Conservation (phyloP, 2,329 filamentous ascomycete species). For the Penicillium verrucosum region DNA sequence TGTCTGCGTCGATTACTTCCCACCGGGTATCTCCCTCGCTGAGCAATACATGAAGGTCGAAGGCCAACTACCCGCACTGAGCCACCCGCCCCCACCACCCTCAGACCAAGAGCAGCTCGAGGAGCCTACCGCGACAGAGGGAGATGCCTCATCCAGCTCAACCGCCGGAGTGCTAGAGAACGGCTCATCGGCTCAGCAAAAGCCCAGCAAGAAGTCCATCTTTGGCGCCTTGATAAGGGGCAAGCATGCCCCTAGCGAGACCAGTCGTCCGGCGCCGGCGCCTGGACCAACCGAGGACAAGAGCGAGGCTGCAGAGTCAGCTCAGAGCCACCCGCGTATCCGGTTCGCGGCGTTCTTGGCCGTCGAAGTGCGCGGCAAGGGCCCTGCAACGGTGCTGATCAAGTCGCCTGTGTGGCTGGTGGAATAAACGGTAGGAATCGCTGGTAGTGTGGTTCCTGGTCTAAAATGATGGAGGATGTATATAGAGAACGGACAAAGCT, state of each 20-base stretch:
- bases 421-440: conserved; percentile 12
- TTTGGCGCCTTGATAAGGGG: conserved; percentile 43
- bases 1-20: conserved; percentile 79
- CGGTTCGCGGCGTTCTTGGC: conserved; percentile 73
- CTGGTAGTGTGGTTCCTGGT: background rate
- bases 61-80: conserved; percentile 59
- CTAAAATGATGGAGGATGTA: conserved; percentile 7
- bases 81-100: conserved; percentile 18
- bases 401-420: conserved; percentile 68
- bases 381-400: conserved; percentile 60
- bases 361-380: conserved; percentile 69
- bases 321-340: conserved; percentile 61
- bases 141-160: conserved; percentile 24
- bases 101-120: conserved; percentile 21
- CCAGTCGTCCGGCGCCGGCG: conserved; percentile 11
- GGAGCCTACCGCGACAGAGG: conserved; percentile 11
- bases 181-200: conserved; percentile 18
- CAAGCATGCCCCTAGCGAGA: conserved; percentile 23
- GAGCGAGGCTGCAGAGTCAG: conserved; percentile 18
- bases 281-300: conserved; percentile 22
- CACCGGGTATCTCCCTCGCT: conserved; percentile 69
- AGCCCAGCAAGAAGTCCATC: conserved; percentile 42
- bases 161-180: conserved; percentile 16
- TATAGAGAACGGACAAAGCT: conserved; percentile 7
- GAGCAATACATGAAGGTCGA: conserved; percentile 83